Conservation (phyloP, 306 rosid genomes). For the Pyrus pyrifolia region DNA sequence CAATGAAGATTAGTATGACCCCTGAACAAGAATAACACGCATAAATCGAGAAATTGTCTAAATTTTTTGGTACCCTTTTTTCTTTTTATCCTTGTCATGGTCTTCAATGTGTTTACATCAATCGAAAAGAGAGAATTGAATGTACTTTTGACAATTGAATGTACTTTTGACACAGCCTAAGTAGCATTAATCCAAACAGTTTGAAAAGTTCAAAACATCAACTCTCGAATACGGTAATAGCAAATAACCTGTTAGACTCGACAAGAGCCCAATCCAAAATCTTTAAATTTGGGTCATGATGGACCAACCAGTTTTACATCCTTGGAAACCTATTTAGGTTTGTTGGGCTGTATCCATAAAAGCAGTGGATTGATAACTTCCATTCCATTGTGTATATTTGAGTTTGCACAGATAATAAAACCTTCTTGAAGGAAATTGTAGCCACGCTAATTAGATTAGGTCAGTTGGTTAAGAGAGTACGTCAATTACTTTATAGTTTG, state of each 20-base stretch:
- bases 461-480: background rate
- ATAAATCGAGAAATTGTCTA: no score
- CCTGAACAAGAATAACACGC: no score
- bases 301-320: background rate
- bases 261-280: background rate
- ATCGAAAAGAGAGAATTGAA: no score
- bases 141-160: no score
- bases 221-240: fast-evolving
- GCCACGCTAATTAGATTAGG: background rate
- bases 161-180: no score
- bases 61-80: no score
- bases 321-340: background rate
- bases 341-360: background rate
- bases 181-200: no score
- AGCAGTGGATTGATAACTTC: background rate
- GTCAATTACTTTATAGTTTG: no score
- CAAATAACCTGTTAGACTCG: background rate
- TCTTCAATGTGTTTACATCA: no score
- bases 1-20: no score
- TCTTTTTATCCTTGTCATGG: no score
- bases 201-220: no score
- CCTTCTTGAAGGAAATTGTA: background rate
- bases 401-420: background rate
- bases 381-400: background rate
- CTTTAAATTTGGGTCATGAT: background rate